phyloP scores from a whole-genome alignment of 257 asterid species.

The Cruciata laevipes region DNA sequence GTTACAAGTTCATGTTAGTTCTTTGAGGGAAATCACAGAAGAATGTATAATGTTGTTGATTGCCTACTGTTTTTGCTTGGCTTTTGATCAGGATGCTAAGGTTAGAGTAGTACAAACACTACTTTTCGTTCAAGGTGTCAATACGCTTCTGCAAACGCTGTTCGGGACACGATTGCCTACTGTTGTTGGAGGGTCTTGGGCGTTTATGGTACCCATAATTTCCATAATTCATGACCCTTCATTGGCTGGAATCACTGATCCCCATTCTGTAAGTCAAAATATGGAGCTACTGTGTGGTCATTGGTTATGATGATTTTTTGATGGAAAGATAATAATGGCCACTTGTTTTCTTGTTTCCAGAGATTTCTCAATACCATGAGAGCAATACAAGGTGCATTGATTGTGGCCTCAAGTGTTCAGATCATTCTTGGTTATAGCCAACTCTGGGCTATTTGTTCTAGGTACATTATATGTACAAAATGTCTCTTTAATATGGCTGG shows the following conservation, averaged over 20 bases:
- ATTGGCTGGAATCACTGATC: constrained; percentile 58
- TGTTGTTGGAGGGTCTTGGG: constrained; percentile 97
- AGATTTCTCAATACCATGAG: constrained; percentile 75
- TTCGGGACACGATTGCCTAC: constrained; percentile 92
- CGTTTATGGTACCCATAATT: constrained; percentile 81
- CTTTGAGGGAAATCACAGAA: neutral
- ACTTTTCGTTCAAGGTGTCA: constrained; percentile 83
- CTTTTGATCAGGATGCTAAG: constrained; percentile 59
- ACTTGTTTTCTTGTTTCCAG: constrained; percentile 31
- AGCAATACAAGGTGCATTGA: constrained; percentile 90
- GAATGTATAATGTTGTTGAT: neutral
- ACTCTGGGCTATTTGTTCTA: constrained; percentile 96
- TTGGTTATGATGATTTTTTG: neutral
- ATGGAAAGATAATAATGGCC: neutral
- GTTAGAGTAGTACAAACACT: constrained; percentile 89
- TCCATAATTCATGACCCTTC: constrained; percentile 87
- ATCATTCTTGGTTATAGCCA: constrained; percentile 91
- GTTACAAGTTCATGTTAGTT: neutral
- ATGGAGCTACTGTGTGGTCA: neutral
- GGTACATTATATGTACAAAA: constrained; percentile 30
- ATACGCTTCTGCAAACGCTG: constrained; percentile 78
- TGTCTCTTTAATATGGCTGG: too few relatives aligned
- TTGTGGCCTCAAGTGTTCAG: constrained; percentile 95
- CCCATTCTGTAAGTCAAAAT: constrained; percentile 50
- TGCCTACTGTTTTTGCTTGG: neutral